Conservation (phyloP, 495 filamentous ascomycete genomes). For the Penicillium diatomitis region DNA sequence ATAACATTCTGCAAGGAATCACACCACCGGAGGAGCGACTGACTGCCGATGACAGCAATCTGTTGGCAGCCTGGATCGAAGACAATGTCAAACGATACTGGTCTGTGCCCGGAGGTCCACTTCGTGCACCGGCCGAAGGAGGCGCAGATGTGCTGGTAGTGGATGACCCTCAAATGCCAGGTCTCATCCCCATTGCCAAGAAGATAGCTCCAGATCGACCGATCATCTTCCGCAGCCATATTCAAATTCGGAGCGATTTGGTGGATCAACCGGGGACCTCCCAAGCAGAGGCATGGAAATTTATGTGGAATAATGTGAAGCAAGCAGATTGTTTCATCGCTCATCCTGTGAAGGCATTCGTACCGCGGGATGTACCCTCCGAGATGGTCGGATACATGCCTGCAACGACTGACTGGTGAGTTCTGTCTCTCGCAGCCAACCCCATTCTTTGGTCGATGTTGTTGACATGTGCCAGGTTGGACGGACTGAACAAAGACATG, state of each 20-base stretch:
- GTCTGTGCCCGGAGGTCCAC: slow-evolving; percentile 57
- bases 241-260: slow-evolving; percentile 74
- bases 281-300: slow-evolving; percentile 68
- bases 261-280: slow-evolving; percentile 51
- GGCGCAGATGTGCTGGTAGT: slow-evolving; percentile 74
- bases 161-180: slow-evolving; percentile 87
- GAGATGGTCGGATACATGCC: slow-evolving; percentile 70
- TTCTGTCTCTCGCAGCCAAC: not conserved
- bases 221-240: slow-evolving; percentile 72
- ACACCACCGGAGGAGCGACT: slow-evolving; percentile 53
- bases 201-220: slow-evolving; percentile 61
- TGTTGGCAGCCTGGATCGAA: slow-evolving; percentile 63
- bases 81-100: slow-evolving; percentile 73
- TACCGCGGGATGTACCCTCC: slow-evolving; percentile 57
- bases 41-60: slow-evolving; percentile 46
- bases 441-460: not conserved
- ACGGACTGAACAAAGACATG: slow-evolving; percentile 77
- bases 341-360: slow-evolving; percentile 71
- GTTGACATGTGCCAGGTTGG: slow-evolving; percentile 46
- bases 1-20: slow-evolving; percentile 89
- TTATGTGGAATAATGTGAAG: slow-evolving; percentile 65
- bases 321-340: slow-evolving; percentile 73
- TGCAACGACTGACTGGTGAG: slow-evolving; percentile 72
- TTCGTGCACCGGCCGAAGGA: slow-evolving; percentile 56
- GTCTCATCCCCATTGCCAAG: slow-evolving; percentile 70